Evolutionary conservation across 345 rosid species (phyloP), one percentile per base, ranked within the genome.

Genomic region (Gossypioides kirkii): DNA sequence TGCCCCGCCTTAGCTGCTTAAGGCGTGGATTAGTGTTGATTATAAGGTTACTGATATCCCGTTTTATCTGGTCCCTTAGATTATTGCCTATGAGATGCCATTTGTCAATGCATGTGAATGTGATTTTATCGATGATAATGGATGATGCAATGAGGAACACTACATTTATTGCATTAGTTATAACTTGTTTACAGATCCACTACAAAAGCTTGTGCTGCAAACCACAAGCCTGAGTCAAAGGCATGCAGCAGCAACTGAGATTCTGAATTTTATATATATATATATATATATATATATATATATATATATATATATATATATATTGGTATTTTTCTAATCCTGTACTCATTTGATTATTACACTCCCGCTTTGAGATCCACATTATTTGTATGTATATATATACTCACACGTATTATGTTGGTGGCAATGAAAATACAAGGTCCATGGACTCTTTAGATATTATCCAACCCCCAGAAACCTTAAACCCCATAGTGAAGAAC

Each of bases 391-490:
- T 20, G 66, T 54, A 49, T n/a, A 28, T 3, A 59, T 55, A 12
- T 1, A 3, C 0, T 43, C 26, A 26, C 18, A 62, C 13, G 32
- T 12, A 32, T 18, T 60, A 61, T 32, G 46, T 46, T 22, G 36
- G 60, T 12, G 64, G 60, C 59, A 36, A 56, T 61, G 49, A 50
- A 73, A 73, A 72, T 52, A 76, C 87, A 67, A 84, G 79, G 70
- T 84, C 87, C 60, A 67, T 76, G 53, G 86, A 81, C 53, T 68
- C 77, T 20, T 78, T 85, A 10, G 86, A 84, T 74, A 74, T 77
- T 68, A 38, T 56, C 42, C 61, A 79, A 16, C 43, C 69, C n/a
- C n/a, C 53, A 13, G 53, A 49, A 49, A 49, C 53, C 18, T 49
- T n/a, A 4, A 49, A 49, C 6, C 18, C 13, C 49, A 45, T 1